These are phyloP conservation scores for Exophiala xenobiotica DNA, from an alignment of 2,329 filamentous ascomycete genomes.

Conservation along the genomic window DNA sequence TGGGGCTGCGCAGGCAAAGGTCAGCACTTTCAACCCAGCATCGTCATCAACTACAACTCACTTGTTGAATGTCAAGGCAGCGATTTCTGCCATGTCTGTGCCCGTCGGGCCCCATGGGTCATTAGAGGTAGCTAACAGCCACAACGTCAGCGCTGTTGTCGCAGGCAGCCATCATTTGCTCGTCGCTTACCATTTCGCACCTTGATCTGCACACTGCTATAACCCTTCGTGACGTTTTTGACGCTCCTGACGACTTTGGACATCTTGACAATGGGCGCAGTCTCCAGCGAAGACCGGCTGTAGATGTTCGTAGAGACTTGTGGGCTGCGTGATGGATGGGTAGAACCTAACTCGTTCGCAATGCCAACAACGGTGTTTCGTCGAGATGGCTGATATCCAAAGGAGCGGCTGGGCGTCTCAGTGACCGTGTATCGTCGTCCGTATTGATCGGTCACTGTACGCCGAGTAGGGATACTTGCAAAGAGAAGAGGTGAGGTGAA, in stretches of 20 bases:
- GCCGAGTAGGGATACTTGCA: constrained; percentile 22
- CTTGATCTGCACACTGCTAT: constrained; percentile 94
- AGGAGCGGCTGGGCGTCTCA: constrained; percentile 27
- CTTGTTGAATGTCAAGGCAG: constrained; percentile 97
- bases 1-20: constrained; percentile 61
- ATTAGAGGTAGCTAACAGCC: constrained; percentile 83
- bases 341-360: constrained; percentile 19
- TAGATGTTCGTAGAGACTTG: constrained; percentile 17
- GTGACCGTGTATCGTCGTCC: constrained; percentile 27
- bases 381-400: constrained; percentile 21
- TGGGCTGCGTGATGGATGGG: constrained; percentile 13
- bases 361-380: constrained; percentile 25
- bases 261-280: constrained; percentile 55
- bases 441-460: constrained; percentile 27
- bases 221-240: constrained; percentile 99
- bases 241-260: constrained; percentile 96
- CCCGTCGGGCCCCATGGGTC: constrained; percentile 98
- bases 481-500: constrained; percentile 29
- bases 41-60: constrained; percentile 44
- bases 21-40: constrained; percentile 14
- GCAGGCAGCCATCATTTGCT: not conserved
- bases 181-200: constrained; percentile 81
- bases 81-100: constrained; percentile 98
- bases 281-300: constrained; percentile 24
- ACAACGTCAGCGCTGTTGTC: not conserved